Evolutionary conservation across 352 stramenopile species (phyloP), one percentile per base, ranked within the genome.

Genomic region (Phytopythium oedochilum): DNA sequence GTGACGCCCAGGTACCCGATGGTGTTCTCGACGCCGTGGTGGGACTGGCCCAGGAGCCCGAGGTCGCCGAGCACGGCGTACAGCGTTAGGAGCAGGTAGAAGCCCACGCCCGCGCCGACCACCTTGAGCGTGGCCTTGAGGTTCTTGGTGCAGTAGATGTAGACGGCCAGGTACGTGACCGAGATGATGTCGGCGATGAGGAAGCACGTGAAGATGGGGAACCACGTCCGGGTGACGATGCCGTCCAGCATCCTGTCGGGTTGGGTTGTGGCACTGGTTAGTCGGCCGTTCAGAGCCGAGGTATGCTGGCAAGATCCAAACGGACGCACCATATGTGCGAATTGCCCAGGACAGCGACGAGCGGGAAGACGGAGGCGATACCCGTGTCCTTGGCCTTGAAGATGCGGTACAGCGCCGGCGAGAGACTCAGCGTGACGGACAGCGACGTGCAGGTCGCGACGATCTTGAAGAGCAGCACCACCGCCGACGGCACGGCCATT

Each of bases 171-270:
- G 51, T 70, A 72, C 39, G 42, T 32, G 38, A 67, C 52, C 11
- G 60, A 57, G 22, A 66, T 63, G 20, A 61, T 9, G 53, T 75
- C 59, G 44, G 53, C 61, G 2, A 58, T 63, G 43, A 69, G 42
- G 48, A 70, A 73, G 29, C 66, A 69, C 57, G 60, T 63, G 34
- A 75, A 72, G 52, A 75, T 65, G 9, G 70, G 70, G 64, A 78
- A 76, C 57, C 57, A 71, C 34, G 71, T 69, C 42, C 63, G 47
- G 20, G 59, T 57, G 25, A 73, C 52, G 40, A 57, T 48, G 18
- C 70, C 61, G 55, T 74, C 45, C 35, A 75, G 34, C 64, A 76
- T 74, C 57, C 57, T 63, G 53, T 46, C 17, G 31, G 7, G 18
- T n/a, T n/a, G n/a, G n/a, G 6, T 18, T 3, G 17, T 15, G 6